A percentile compares a stretch with the other conserved stretches of the same genome.
These are phyloP conservation scores for Serendipita sp. DNA, from an alignment of 768 basidiomycete species.

Conservation along the genomic window DNA sequence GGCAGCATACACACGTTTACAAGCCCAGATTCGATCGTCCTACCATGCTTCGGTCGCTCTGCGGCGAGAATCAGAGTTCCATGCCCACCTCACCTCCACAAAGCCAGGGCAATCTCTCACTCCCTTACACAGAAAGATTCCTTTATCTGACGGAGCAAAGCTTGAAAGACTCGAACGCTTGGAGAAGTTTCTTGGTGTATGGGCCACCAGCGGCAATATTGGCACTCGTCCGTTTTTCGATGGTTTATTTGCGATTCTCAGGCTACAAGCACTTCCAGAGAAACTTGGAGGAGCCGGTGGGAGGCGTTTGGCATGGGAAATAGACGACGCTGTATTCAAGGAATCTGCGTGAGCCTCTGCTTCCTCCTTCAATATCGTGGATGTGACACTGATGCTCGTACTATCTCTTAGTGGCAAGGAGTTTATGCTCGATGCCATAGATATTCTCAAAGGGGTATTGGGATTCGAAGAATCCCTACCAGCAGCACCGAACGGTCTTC, in stretches of 20 bases:
- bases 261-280: constrained; percentile 66
- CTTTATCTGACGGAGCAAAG: constrained; percentile 43
- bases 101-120: constrained; percentile 65
- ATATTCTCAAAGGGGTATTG: constrained; percentile 73
- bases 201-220: constrained; percentile 78
- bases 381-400: constrained; percentile 1
- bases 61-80: constrained; percentile 67
- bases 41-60: constrained; percentile 70
- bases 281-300: constrained; percentile 66
- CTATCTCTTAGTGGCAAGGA: constrained; percentile 56
- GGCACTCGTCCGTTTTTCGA: constrained; percentile 80
- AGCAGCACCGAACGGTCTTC: constrained; percentile 13
- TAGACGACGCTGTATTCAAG: constrained; percentile 88
- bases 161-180: constrained; percentile 66
- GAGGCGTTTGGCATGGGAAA: constrained; percentile 67
- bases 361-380: constrained; percentile 9
- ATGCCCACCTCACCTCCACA: constrained; percentile 65
- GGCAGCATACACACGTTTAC: constrained; percentile 71
- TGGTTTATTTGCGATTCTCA: constrained; percentile 63
- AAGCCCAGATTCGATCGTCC: constrained; percentile 71
- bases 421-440: constrained; percentile 85
- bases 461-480: constrained; percentile 58
- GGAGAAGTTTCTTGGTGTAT: constrained; percentile 56
- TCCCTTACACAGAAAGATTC: constrained; percentile 55
- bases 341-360: constrained; percentile 65